Base-by-base conservation (phyloP, 140 eudicot species). In the Senecio squalidus region DNA sequence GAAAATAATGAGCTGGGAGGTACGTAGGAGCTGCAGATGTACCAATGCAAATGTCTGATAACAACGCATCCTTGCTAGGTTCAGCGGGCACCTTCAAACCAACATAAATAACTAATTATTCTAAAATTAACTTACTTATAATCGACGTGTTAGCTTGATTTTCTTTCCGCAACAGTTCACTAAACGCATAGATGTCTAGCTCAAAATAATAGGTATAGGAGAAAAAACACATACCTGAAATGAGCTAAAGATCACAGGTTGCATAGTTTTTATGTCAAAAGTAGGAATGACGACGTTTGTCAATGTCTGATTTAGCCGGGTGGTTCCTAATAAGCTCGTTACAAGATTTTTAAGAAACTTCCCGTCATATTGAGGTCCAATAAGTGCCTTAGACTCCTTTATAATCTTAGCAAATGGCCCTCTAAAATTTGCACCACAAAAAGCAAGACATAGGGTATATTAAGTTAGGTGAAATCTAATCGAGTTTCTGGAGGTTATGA, bases 11-110 rank as follows among this genome's bases (percentile, higher is more conserved):
- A 50, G 84, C 76, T 0, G 88, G 88, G 29, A 84, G 74, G 50
- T 39, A 74, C 2, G 88, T 76, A 0, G 88, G 94, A 45, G 94
- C 94, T 0, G 94, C 88, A 6, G 94, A 80, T 24, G 88, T 80
- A 57, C 88, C 58, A 0, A 80, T 63, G 77, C 93, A 84, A 16
- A 84, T 64, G 57, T 84, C 87, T 6, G 93, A 70, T 9, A 83
- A 52, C 43, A 46, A 50, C 3, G 75, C 86, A 70, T 83, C 76
- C 77, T 54, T 51, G 16, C 55, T 8, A 4, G 80, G 51, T n/a
- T 71, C 40, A 11, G 20, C 36, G 15, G 68, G 18, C 36, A 69
- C 76, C 91, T 83, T 29, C 60, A 52, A 34, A 17, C 11, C 33
- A 10, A 50, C 56, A 5, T 1, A 22, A 13, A 5, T 1, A 22